Base-by-base conservation (phyloP, 495 filamentous ascomycete species). In the Chlorociboria aeruginascens region DNA sequence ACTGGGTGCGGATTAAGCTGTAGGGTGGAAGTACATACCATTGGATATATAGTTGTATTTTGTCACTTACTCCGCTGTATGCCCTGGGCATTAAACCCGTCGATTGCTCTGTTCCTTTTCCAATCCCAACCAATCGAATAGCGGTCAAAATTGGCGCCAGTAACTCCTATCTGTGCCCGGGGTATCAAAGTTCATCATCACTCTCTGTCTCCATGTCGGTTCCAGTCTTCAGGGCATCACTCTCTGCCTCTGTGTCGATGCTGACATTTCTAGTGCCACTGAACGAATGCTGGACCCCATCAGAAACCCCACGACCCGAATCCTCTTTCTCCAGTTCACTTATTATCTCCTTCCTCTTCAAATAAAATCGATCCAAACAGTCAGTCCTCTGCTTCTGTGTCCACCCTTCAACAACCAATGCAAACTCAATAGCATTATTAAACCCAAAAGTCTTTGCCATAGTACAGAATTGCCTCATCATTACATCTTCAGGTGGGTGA, bases 321-420 rank as follows among this genome's bases (percentile, higher is more conserved):
- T 44, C 2, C 3, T 25, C 4, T 2, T 8, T 17, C 48, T 62
- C 46, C 17, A 57, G 25, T 25, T 58, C 47, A 17, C 50, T 61
- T 38, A 73, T 41, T 50, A 51, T 65, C 47, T 66, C 63, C 48
- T 63, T 63, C 16, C 75, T 59, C 45, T 53, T 61, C 49, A 54
- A 59, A 67, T 98, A 96, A 72, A 94, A 97, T 33, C 63, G 68
- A 44, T 95, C 86, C 49, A 98, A 69, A 63, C 78, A 87, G 43
- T 80, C 77, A 56, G 84, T 71, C 59, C 92, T 62, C 66, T 93
- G 76, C 56, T 81, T 85, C 67, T 89, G 87, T 49, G 86, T 95
- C 89, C 87, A 92, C 25, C 83, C 77, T 65, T 98, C 92, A 10
- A 98, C 92, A 8, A 88, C 83, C 38, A 95, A 72, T 39, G 89